Evolutionary conservation across 139 green algal genomes (phyloP).

Genomic region (Volvox africanus): DNA sequence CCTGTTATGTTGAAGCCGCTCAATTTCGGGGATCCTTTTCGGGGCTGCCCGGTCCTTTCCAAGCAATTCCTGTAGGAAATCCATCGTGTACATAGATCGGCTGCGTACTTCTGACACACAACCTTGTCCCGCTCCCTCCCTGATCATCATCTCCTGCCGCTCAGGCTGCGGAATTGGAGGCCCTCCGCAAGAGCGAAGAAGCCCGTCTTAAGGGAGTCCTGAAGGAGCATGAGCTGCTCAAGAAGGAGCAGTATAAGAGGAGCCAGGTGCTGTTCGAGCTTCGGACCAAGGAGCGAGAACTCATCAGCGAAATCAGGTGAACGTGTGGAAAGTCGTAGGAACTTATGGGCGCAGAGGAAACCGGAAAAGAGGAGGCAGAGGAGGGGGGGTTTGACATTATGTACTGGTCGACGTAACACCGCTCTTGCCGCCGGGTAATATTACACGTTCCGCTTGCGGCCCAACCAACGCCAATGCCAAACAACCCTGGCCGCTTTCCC

Average conservation of each 20-base stretch:
- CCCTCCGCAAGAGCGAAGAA: constrained; percentile 63
- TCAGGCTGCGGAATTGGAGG: constrained; percentile 64
- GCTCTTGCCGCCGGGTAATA: too few species aligned
- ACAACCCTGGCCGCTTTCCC: neutral
- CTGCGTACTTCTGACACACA: too few species aligned
- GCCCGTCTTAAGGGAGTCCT: constrained; percentile 56
- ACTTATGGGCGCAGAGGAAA: neutral
- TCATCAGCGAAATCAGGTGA: constrained; percentile 78
- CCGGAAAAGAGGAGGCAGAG: too few species aligned
- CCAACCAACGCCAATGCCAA: too few species aligned
- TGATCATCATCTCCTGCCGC: neutral
- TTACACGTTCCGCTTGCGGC: too few species aligned
- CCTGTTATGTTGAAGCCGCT: too few species aligned
- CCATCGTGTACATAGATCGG: too few species aligned
- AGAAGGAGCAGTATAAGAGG: constrained; percentile 75
- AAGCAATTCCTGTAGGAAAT: too few species aligned
- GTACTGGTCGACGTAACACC: too few species aligned
- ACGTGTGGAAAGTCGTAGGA: neutral
- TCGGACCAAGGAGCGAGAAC: constrained; percentile 73
- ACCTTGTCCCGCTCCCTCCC: neutral
- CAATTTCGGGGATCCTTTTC: too few species aligned
- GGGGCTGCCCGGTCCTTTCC: too few species aligned
- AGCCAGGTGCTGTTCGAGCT: constrained; percentile 75
- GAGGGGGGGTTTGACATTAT: too few species aligned
- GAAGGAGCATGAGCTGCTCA: constrained; percentile 66